Evolutionary conservation across 441 rosid species (phyloP).

Genomic region (Adansonia grandidieri): DNA sequence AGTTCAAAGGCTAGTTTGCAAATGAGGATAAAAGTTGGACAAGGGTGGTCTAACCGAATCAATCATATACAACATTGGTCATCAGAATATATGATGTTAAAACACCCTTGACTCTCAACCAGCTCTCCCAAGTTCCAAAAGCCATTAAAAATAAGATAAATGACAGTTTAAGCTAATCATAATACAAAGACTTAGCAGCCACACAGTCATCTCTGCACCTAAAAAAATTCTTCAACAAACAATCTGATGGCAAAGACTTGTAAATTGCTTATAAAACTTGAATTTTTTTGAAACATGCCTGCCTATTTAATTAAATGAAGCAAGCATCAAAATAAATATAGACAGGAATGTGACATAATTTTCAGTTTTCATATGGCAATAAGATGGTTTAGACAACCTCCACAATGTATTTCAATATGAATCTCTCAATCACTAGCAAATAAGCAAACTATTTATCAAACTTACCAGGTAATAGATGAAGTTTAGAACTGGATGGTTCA

Average conservation of each 20-base stretch:
- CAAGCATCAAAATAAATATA: conserved; percentile 2
- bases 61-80: background rate
- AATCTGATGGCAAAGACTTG: conserved; percentile 12
- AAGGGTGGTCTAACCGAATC: background rate
- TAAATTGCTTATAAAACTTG: background rate
- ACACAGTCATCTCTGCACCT: background rate
- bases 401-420: background rate
- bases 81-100: background rate
- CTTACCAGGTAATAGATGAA: conserved; percentile 82
- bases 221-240: background rate
- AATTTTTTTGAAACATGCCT: conserved; percentile 8
- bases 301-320: background rate
- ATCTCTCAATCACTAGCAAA: background rate
- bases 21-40: background rate
- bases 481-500: conserved; percentile 84
- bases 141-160: background rate
- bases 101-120: background rate
- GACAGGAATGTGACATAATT: background rate
- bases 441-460: conserved; percentile 18
- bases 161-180: background rate
- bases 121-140: background rate
- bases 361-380: background rate
- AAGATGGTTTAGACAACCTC: conserved; percentile 7
- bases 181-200: background rate
- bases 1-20: background rate